Percentiles rank a stretch among this genome's conserved stretches.
Evolutionary conservation across 345 rosid genomes (phyloP).

Genomic region (Aegle marmelos): DNA sequence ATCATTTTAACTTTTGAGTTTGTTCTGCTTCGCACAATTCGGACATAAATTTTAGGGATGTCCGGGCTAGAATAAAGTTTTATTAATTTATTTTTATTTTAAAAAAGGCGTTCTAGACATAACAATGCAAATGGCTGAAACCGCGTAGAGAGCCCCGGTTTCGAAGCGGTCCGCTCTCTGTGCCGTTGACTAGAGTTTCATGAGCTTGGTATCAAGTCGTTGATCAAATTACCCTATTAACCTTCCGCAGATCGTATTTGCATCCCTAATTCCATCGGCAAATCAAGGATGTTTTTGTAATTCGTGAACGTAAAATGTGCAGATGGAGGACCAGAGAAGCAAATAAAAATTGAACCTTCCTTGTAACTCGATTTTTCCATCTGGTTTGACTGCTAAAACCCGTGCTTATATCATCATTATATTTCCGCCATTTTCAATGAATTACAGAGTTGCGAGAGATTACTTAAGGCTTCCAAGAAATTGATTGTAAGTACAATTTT

Average conservation of each 20-base stretch:
- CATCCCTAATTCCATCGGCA: neutral
- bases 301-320: neutral
- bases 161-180: no score
- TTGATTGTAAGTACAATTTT: constrained; percentile 3
- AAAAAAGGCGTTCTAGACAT: neutral
- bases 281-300: constrained; percentile 1
- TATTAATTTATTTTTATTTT: no score
- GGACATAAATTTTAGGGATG: no score
- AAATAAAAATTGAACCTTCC: neutral
- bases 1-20: no score
- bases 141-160: neutral
- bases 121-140: neutral
- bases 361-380: no score
- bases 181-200: neutral
- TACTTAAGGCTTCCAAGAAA: neutral
- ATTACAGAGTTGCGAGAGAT: no score
- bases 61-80: no score
- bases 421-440: neutral
- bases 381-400: neutral
- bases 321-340: no score
- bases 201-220: neutral
- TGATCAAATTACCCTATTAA: neutral
- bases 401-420: neutral
- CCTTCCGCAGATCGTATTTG: neutral
- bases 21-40: no score